Evolutionary conservation across 495 filamentous ascomycete species (phyloP), one percentile per base, ranked within the genome.

Genomic region (Talaromyces thailandensis): DNA sequence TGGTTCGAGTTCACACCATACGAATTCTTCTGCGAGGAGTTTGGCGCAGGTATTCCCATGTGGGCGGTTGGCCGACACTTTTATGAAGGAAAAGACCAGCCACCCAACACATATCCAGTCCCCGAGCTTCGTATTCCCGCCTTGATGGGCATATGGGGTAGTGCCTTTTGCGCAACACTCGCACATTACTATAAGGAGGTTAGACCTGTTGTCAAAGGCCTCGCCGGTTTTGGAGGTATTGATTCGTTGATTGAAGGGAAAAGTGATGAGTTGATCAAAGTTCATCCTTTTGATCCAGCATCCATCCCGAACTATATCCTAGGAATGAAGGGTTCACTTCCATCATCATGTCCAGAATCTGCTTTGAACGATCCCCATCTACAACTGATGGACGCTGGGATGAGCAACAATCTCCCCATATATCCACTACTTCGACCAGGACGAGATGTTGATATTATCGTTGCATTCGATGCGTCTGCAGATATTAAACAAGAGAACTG

Each of bases 1-100:
- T 98, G 94, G 94, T 98, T 96, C 66, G 94, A 98, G 65, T 86
- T 93, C 62, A 96, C 91, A 0, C 94, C 94, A 0, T 98, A 96
- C 66, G 94, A 98, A 73, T 86, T 98, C 66, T 97, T 92, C 72
- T 96, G 91, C 69, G 94, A 98, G 70, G 94, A 98, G 64, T 86
- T 90, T 31, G 78, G 80, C 56, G 93, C 93, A 18, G 93, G 94
- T 12, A 97, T 98, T 63, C 94, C 94, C 0, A 96, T 89, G 0
- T 98, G 93, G 92, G 89, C 91, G 7, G 75, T 98, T 62, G 94
- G 94, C 23, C 81, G 94, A 50, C 84, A 84, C 53, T 98, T 96
- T 73, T 70, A 88, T 31, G 79, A 81, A 56, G 94, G 94, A 48
- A 68, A 71, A 32, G 87, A 88, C 59, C 71, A 86, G n/a, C 79